Base-by-base conservation (phyloP, 805 yeast species). In the Lipomyces mesembrius region DNA sequence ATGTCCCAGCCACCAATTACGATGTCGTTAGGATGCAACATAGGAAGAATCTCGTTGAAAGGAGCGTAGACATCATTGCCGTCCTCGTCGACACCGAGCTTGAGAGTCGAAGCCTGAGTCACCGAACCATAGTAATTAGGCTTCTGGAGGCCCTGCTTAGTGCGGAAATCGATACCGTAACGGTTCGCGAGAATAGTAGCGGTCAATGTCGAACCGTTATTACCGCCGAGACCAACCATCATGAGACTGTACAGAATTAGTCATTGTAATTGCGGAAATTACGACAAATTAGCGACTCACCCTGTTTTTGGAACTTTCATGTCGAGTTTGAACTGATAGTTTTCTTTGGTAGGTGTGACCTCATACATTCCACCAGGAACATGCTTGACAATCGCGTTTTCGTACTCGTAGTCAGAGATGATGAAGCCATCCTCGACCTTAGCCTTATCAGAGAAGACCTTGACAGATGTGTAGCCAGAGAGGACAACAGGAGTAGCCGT, bases 1-100 rank as follows among this genome's bases (percentile, higher is more conserved):
- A 93, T 93, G 80, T 93, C 98, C 98, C 98, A 93, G 66, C 98
- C 98, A 60, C 94, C 86, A 71, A 93, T 86, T 66, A 91, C 88
- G 74, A 93, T 86, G 79, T 94, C 97, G 75, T 91, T 92, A 71
- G 98, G 98, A 77, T 85, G 85, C 57, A 90, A 89, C 84, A 93
- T 85, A 69, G 98, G 98, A 64, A 94, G 86, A 68, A 93, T 79
- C 61, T 92, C 87, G 76, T 90, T 92, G 85, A 94, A 93, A 22
- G 98, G 98, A 60, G 93, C 96, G 76, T 90, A 93, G 39, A 91
- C 90, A 75, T 93, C 98, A 73, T 88, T 86, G 64, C 97, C 97
- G 22, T 84, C 78, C 63, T 81, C 82, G 77, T 93, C 97, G 64
- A 92, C 85, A 74, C 98, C 98, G 51, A 93, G 84, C 80, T 92